These are phyloP conservation scores for Flaveria brownii DNA, from an alignment of 129 eudicot species.

Conservation along the genomic window DNA sequence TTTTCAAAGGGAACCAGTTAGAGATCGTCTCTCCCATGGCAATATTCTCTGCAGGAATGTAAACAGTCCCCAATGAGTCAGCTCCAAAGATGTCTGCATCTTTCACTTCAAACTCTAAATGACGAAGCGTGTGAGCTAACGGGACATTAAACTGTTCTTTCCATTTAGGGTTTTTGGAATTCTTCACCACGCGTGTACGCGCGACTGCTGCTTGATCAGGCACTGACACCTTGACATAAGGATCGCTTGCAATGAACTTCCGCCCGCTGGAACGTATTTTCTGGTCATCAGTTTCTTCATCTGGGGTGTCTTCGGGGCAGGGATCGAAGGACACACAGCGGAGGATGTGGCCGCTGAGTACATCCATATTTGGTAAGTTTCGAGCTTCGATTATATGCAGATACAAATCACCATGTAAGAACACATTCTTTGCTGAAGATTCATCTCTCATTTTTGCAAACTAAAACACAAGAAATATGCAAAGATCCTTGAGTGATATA, in stretches of 20 bases:
- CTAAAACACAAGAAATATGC: neutral
- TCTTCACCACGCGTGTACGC: constrained; percentile 79
- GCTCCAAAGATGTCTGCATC: constrained; percentile 80
- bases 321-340: constrained; percentile 54
- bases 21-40: constrained; percentile 46
- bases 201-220: constrained; percentile 72
- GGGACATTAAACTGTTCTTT: constrained; percentile 59
- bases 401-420: constrained; percentile 78
- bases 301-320: constrained; percentile 44
- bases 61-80: constrained; percentile 53
- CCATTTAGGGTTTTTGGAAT: constrained; percentile 79
- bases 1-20: constrained; percentile 59
- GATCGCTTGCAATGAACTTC: constrained; percentile 86
- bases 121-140: constrained; percentile 52
- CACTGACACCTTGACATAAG: constrained; percentile 78
- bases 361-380: constrained; percentile 76
- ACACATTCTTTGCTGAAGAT: constrained; percentile 35
- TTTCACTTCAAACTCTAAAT: constrained; percentile 69
- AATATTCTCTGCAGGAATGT: constrained; percentile 47
- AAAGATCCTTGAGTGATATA: too few relatives aligned
- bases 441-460: constrained; percentile 40
- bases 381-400: constrained; percentile 66
- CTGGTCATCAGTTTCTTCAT: constrained; percentile 30
- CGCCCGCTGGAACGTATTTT: constrained; percentile 39
- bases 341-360: constrained; percentile 65